These are phyloP conservation scores for Wickerhamiella kazuoi DNA, from an alignment of 805 yeast genomes.

Conservation along the genomic window DNA sequence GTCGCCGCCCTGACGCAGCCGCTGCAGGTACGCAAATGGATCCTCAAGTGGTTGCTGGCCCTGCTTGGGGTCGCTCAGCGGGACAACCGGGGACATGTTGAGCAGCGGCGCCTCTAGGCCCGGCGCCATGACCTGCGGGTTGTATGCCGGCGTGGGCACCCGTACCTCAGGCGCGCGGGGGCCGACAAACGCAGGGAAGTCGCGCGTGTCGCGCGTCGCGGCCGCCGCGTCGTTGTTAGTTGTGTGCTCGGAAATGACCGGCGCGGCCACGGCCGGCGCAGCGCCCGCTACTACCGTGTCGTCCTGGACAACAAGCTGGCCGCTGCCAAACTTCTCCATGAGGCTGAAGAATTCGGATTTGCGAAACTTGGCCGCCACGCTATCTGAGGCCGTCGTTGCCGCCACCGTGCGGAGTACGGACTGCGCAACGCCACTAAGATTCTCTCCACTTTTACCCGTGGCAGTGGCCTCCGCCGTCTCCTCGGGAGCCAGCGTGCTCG, in stretches of 20 bases:
- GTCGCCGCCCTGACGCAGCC: slow-evolving; percentile 3
- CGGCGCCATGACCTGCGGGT: background rate
- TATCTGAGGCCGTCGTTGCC: slow-evolving; percentile 5
- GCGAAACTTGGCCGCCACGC: slow-evolving; percentile 9
- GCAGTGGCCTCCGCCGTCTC: background rate
- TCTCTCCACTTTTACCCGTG: slow-evolving; percentile 2
- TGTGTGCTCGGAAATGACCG: background rate
- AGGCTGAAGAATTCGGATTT: slow-evolving; percentile 12
- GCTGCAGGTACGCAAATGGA: slow-evolving; percentile 12
- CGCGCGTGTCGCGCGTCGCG: background rate
- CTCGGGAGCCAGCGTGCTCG: background rate
- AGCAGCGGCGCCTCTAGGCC: background rate
- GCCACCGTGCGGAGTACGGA: slow-evolving; percentile 7
- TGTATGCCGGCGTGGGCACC: background rate
- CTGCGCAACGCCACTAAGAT: slow-evolving; percentile 10
- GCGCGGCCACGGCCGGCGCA: background rate
- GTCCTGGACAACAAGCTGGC: slow-evolving; percentile 1
- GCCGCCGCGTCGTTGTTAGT: background rate
- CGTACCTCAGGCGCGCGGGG: background rate
- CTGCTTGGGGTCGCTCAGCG: slow-evolving; percentile 1
- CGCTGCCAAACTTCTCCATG: slow-evolving; percentile 8
- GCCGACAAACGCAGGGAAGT: background rate
- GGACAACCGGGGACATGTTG: background rate
- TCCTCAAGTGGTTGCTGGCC: slow-evolving; percentile 11
- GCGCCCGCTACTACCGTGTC: background rate